Base-by-base conservation (phyloP, 2,329 filamentous ascomycete genomes). In the Mycosphaerella sp. region DNA sequence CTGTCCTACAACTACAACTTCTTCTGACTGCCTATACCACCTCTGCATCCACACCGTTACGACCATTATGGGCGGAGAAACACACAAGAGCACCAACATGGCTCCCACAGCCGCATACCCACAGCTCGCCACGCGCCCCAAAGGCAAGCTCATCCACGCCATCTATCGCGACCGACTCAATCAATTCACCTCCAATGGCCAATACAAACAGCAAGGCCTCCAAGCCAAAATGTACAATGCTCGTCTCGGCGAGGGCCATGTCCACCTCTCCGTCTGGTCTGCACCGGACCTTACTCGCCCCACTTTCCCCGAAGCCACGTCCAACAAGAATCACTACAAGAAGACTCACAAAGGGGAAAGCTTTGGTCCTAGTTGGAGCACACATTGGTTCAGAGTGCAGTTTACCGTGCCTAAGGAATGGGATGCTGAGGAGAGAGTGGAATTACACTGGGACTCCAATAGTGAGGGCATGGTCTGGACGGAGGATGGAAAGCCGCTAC, bases 401-500 rank as follows among this genome's bases (percentile, higher is more conserved):
- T 73, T 98, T 56, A 87, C 80, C 4, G 79, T 97, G 12, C 91
- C 93, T 6, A 66, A 80, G 49, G 74, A 87, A 10, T 79, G 96
- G 63, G 73, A 71, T 21, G 73, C 89, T 57, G 88, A 93, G 63
- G 82, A 90, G 60, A 83, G 86, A 41, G 77, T 98, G n/a, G 90
- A 97, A 70, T 83, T 97, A 52, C 89, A 95, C 64, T 98, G 93
- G 91, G 91, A 98, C 71, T 85, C 86, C 34, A 86, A 88, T 73
- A 95, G 89, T 61, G 93, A 98, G 72, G 93, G 87, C n/a, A 74
- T 97, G 70, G 81, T 98, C 40, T 98, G 90, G 89, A 87, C 85
- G 0, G 82, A 91, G 54, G 81, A 95, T 56, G 93, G 93, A n/a
- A 81, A 86, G 54, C 89, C 90, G 2, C 75, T 96, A 27, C 93